A percentile compares a stretch with the other conserved stretches of the same genome.
These are phyloP conservation scores for Lentinula lateritia DNA, from an alignment of 768 basidiomycete genomes.

Conservation along the genomic window DNA sequence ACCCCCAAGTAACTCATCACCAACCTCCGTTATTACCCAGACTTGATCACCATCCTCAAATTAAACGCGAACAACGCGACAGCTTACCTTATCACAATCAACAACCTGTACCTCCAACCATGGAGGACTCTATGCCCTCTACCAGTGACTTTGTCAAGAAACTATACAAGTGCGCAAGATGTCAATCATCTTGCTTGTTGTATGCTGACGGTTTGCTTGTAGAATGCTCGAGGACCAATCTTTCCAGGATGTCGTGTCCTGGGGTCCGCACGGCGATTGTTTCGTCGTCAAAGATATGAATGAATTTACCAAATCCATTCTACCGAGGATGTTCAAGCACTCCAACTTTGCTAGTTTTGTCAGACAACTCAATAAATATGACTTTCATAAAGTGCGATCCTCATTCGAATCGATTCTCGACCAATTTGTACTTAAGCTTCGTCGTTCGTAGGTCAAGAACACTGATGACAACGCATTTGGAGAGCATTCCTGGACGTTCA, in stretches of 20 bases:
- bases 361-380: slow-evolving; percentile 92
- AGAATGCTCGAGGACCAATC: slow-evolving; percentile 65
- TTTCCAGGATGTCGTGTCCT: slow-evolving; percentile 50
- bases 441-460: slow-evolving; percentile 60
- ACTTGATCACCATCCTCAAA: slow-evolving; percentile 17
- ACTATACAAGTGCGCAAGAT: slow-evolving; percentile 68
- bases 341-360: slow-evolving; percentile 93
- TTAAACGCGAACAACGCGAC: slow-evolving; percentile 9
- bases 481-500: slow-evolving; percentile 60
- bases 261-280: slow-evolving; percentile 72
- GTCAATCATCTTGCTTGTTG: slow-evolving; percentile 4
- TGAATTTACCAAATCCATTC: slow-evolving; percentile 87
- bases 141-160: slow-evolving; percentile 94
- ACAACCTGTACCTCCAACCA: neutral
- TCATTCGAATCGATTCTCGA: neutral
- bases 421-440: slow-evolving; percentile 10
- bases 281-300: slow-evolving; percentile 98
- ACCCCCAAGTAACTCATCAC: slow-evolving; percentile 16
- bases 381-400: slow-evolving; percentile 80
- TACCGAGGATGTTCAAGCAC: slow-evolving; percentile 92
- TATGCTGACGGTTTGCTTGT: neutral
- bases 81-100: slow-evolving; percentile 2
- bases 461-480: slow-evolving; percentile 72
- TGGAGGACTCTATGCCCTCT: slow-evolving; percentile 77
- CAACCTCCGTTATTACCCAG: slow-evolving; percentile 8